These are phyloP conservation scores for Dendrocalamus latiflorus DNA, from an alignment of 202 grass and related monocot species.

Conservation along the genomic window DNA sequence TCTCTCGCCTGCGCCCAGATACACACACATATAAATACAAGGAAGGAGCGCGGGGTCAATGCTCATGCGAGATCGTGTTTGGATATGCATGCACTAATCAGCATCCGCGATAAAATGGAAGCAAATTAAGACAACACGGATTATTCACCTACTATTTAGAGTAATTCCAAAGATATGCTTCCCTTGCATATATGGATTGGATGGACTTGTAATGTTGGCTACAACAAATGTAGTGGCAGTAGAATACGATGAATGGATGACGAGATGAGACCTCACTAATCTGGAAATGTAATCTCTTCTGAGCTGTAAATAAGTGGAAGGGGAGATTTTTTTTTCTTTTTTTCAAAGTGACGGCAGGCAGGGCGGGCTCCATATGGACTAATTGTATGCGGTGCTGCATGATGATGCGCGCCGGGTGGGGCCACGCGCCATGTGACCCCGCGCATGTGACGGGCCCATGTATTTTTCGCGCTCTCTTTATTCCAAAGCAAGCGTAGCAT, in stretches of 20 bases:
- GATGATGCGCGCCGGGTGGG: conserved; percentile 17
- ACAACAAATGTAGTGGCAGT: no score
- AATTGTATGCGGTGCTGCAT: conserved; percentile 23
- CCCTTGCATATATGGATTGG: background rate
- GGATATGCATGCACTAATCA: conserved; percentile 27
- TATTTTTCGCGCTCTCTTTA: conserved; percentile 23
- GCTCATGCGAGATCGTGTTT: background rate
- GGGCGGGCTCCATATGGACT: conserved; percentile 11
- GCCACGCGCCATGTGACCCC: background rate
- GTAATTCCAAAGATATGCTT: conserved; percentile 7
- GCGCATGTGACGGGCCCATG: conserved; percentile 30
- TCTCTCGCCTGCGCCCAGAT: background rate
- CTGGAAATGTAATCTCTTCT: background rate
- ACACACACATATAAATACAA: background rate
- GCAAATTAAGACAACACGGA: conserved; percentile 28
- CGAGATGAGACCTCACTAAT: background rate
- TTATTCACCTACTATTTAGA: background rate
- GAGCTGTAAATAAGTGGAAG: background rate
- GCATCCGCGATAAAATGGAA: background rate
- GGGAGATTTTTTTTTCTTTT: no score
- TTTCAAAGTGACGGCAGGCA: conserved; percentile 39
- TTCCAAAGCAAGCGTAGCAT: conserved; percentile 36
- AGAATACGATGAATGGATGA: background rate
- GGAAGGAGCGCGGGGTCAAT: background rate
- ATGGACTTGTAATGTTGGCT: background rate